Base-by-base conservation (phyloP, 1,284 basidiomycete genomes). In the Mycosarcoma mackinlayi region DNA sequence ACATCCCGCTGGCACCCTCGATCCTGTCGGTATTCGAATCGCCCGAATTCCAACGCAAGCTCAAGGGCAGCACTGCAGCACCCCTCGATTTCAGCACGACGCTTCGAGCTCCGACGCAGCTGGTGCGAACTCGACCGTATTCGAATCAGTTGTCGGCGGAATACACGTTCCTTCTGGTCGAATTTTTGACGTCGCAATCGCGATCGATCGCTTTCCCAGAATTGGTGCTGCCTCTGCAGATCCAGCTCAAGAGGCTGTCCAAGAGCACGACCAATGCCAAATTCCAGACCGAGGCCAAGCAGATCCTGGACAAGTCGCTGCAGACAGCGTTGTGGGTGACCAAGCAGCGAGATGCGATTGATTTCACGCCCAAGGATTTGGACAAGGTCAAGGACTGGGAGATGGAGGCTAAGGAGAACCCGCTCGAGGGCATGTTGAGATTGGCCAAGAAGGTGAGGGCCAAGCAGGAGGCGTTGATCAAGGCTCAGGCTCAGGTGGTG, bases 71-170 rank as follows among this genome's bases (percentile, higher is more conserved):
- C n/a, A 94, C 93, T 0, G 86, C 97, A 33, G 89, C 90, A 58
- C 92, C 94, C 0, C 87, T 98, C 42, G 93, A 97, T 84, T 87
- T 97, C 64, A 92, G 94, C 51, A 89, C 90, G 35, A 87, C 90
- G 62, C 91, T 99, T 78, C 91, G 93, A 31, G 89, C 90, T 16
- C 94, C 95, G 0, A 89, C 91, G 40, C 89, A 92, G 67, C 97
- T 98, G 83, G 85, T 92, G 55, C 92, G 91, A 77, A 98, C 95
- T 2, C 88, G 91, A 16, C 88, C 95, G 28, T 94, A 94, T 83
- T 86, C 88, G 56, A 94, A 95, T 78, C 89, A 88, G 6, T 84
- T 98, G 28, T 87, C 89, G 2, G 93, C 97, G 57, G 96, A 98
- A 83, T 86, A 89, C 18, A 83, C 87, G 6, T 93, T 88, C 83